Conservation (phyloP, 306 rosid species). For the Begonia loranthoides region DNA sequence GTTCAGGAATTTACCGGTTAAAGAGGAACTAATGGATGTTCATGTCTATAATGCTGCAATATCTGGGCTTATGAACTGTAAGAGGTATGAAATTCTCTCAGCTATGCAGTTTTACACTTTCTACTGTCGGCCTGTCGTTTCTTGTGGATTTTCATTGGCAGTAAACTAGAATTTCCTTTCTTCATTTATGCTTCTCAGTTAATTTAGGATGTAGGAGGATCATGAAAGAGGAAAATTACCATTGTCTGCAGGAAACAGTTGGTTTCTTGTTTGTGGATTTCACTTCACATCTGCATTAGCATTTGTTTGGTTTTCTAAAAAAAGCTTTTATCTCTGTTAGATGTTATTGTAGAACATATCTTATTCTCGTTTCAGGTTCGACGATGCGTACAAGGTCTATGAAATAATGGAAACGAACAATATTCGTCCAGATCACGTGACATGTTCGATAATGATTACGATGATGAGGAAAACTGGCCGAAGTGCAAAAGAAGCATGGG, state of each 20-base stretch:
- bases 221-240: too few relatives aligned
- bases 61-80: conserved; percentile 49
- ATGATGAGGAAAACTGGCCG: conserved; percentile 62
- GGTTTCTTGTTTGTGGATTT: too few relatives aligned
- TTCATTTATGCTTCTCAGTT: background rate
- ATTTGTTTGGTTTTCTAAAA: too few relatives aligned
- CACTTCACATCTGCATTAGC: too few relatives aligned
- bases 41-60: conserved; percentile 68
- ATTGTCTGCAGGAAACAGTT: too few relatives aligned
- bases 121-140: background rate
- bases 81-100: conserved; percentile 31
- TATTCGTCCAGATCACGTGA: conserved; percentile 62
- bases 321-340: too few relatives aligned
- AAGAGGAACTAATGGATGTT: conserved; percentile 49
- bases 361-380: conserved; percentile 31
- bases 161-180: background rate
- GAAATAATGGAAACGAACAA: conserved; percentile 65
- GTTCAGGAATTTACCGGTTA: conserved; percentile 42
- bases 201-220: background rate
- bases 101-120: conserved; percentile 10
- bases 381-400: conserved; percentile 61
- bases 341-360: too few relatives aligned
- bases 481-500: conserved; percentile 73
- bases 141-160: too few relatives aligned
- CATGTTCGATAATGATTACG: conserved; percentile 61